Percentiles rank a stretch among this genome's conserved stretches.
Evolutionary conservation across 305 asterid genomes (phyloP).

Genomic region (Fraxinus baroniana): DNA sequence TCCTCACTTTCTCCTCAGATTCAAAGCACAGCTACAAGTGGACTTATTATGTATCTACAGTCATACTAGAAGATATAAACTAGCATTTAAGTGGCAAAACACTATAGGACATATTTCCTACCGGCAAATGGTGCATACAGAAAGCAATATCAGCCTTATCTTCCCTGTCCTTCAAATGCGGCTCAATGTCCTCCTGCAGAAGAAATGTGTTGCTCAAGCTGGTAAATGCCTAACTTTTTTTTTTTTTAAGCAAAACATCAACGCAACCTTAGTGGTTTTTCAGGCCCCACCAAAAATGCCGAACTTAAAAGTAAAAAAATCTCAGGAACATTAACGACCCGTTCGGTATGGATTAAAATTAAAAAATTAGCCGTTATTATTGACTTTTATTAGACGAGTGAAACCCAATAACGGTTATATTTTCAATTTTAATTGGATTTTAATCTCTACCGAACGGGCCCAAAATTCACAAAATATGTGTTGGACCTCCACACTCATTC

Average conservation of each 20-base stretch:
- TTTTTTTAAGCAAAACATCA: no score
- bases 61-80: conserved; percentile 8
- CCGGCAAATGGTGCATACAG: conserved; percentile 96
- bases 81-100: conserved; percentile 9
- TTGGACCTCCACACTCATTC: background rate
- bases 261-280: no score
- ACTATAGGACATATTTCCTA: conserved; percentile 22
- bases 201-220: conserved; percentile 16
- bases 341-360: no score
- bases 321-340: background rate
- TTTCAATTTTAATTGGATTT: no score
- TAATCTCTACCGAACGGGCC: no score
- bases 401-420: no score
- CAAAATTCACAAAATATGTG: background rate
- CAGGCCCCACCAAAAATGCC: background rate
- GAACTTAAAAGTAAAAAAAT: background rate
- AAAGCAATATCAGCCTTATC: conserved; percentile 77
- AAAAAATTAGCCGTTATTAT: no score
- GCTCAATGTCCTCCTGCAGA: conserved; percentile 69
- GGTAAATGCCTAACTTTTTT: background rate
- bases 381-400: no score
- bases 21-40: conserved; percentile 74
- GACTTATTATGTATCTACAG: conserved; percentile 2
- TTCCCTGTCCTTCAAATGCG: conserved; percentile 64
- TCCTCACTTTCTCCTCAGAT: conserved; percentile 80